Conservation (phyloP, 345 rosid species). For the Populus pruinosa region DNA sequence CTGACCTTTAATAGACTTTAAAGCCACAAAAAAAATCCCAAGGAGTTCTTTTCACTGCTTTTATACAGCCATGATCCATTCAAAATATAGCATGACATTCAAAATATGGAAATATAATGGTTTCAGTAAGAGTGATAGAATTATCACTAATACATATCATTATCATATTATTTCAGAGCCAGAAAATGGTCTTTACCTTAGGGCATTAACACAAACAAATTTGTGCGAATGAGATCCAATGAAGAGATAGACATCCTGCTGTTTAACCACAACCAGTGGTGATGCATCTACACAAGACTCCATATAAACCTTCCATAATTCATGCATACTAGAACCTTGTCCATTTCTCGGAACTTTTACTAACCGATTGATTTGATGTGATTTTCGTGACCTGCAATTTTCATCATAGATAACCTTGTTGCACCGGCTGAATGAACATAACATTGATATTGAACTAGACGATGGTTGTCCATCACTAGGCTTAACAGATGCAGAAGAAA, state of each 20-base stretch:
- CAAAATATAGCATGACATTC: background rate
- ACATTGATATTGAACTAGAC: conserved; percentile 32
- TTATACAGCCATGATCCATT: background rate
- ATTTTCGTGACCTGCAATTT: conserved; percentile 21
- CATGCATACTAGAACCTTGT: conserved; percentile 38
- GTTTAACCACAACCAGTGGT: conserved; percentile 60
- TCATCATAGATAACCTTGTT: conserved; percentile 57
- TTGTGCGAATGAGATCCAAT: conserved; percentile 86
- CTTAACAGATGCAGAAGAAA: conserved; percentile 18
- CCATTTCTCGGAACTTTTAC: conserved; percentile 40
- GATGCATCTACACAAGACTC: conserved; percentile 96
- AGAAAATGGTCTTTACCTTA: conserved; percentile 44
- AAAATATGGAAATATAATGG: background rate
- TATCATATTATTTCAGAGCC: background rate
- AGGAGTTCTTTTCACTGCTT: background rate
- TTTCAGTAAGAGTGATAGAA: background rate
- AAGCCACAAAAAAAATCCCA: background rate
- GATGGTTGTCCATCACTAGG: conserved; percentile 29
- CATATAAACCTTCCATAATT: conserved; percentile 84
- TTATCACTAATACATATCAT: background rate
- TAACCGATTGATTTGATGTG: conserved; percentile 29
- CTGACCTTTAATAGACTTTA: background rate
- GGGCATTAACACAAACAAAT: conserved; percentile 64
- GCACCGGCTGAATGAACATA: conserved; percentile 72
- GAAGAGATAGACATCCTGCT: conserved; percentile 58